phyloP scores from a whole-genome alignment of 2,329 filamentous ascomycete genomes.

The Pseudonectria buxi region DNA sequence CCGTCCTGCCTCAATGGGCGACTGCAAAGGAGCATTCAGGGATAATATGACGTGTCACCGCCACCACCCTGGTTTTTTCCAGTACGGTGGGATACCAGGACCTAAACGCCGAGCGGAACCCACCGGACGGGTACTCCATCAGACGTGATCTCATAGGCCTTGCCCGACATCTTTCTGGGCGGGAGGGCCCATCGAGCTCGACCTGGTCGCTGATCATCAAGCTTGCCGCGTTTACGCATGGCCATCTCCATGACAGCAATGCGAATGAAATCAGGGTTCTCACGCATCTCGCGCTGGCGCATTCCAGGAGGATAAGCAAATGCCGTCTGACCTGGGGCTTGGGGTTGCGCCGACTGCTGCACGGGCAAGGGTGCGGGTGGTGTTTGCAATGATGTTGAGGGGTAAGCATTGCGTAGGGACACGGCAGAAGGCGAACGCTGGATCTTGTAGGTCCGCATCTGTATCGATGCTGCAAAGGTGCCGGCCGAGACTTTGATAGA shows the following conservation, averaged over 20 bases:
- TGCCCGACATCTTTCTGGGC: slow-evolving; percentile 49
- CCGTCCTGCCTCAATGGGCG: too few species aligned
- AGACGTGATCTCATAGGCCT: slow-evolving; percentile 48
- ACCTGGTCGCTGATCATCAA: slow-evolving; percentile 59
- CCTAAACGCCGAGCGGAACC: slow-evolving; percentile 32
- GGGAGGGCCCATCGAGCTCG: slow-evolving; percentile 63
- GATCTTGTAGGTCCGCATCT: slow-evolving; percentile 65
- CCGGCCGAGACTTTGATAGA: slow-evolving; percentile 25
- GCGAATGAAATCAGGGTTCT: slow-evolving; percentile 65
- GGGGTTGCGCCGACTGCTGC: slow-evolving; percentile 21
- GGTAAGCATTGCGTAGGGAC: slow-evolving; percentile 25
- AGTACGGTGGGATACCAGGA: too few species aligned
- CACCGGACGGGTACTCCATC: slow-evolving; percentile 56
- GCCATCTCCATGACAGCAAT: slow-evolving; percentile 67
- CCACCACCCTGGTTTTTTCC: too few species aligned
- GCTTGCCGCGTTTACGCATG: slow-evolving; percentile 60
- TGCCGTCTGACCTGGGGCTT: slow-evolving; percentile 26
- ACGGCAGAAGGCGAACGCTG: slow-evolving; percentile 39
- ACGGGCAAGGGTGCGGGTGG: slow-evolving; percentile 17
- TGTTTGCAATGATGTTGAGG: slow-evolving; percentile 25
- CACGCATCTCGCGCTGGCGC: slow-evolving; percentile 61
- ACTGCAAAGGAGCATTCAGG: too few species aligned
- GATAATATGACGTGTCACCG: too few species aligned
- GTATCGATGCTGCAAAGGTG: slow-evolving; percentile 59
- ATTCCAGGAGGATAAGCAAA: slow-evolving; percentile 37